Evolutionary conservation across 176 grass and related monocot species (phyloP).

Genomic region (Carex scoparia): DNA sequence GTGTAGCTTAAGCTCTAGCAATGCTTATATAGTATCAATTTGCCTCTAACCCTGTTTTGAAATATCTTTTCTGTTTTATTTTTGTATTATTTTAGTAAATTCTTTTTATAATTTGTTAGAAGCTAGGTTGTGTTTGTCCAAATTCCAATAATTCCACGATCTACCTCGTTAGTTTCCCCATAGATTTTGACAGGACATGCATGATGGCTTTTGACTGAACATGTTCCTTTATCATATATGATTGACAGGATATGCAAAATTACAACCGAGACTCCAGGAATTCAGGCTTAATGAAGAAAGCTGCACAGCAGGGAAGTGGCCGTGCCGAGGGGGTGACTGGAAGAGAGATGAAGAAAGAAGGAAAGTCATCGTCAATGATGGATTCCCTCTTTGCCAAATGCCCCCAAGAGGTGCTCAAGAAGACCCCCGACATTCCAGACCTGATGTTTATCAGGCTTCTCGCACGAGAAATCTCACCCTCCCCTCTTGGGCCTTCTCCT

Average conservation of each 20-base stretch:
- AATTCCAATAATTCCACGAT: not conserved
- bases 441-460: slow-evolving; percentile 57
- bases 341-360: slow-evolving; percentile 85
- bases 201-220: slow-evolving; percentile 4
- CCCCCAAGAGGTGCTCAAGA: slow-evolving; percentile 48
- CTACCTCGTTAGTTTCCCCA: not conserved
- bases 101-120: not conserved
- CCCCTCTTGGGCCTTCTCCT: slow-evolving; percentile 76
- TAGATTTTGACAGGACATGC: not conserved
- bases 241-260: slow-evolving; percentile 58
- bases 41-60: not conserved
- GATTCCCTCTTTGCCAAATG: slow-evolving; percentile 79
- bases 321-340: slow-evolving; percentile 97
- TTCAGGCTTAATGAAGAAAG: slow-evolving; percentile 38
- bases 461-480: slow-evolving; percentile 68
- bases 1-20: not conserved
- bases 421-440: slow-evolving; percentile 76
- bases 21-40: not conserved
- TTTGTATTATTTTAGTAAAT: not conserved
- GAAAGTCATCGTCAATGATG: slow-evolving; percentile 85
- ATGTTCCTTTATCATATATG: slow-evolving; percentile 4
- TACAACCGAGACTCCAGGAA: slow-evolving; percentile 27
- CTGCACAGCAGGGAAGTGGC: slow-evolving; percentile 54
- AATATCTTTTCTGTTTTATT: not conserved
- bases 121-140: not conserved